Base-by-base conservation (phyloP, 805 yeast genomes). In the Pichia exigua region DNA sequence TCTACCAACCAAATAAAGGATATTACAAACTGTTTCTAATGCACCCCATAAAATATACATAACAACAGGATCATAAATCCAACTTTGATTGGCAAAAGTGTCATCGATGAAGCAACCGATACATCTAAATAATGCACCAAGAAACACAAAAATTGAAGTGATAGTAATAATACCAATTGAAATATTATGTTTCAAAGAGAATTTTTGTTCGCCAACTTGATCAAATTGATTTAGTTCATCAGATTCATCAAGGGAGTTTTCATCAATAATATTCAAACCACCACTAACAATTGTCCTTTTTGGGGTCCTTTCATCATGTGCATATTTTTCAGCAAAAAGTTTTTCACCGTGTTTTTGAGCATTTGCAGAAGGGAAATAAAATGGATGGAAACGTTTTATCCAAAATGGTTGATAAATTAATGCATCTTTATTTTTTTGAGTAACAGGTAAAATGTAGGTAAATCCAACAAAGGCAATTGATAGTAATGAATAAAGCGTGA, bases 341-440 rank as follows among this genome's bases (percentile, higher is more conserved):
- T 44, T 28, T 47, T 57, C 60, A 39, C 66, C 68, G 15, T 53
- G 53, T 21, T 68, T 68, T 10, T 75, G 70, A 1, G 88, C 80
- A 48, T 73, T 73, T 52, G 73, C 75, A 54, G 73, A 72, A 15
- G 82, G 83, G 66, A 73, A 85, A 65, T 85, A 86, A 47, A 71
- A 67, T 18, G 82, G 74, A 24, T 68, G 61, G 58, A 85, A 83
- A 6, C 80, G 74, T 63, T 82, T 81, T 60, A 86, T 81, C 94
- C 94, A 86, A 77, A 83, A 82, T 39, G 95, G 88, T 62, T 81
- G 87, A 63, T 79, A 85, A 46, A 77, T 61, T 58, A 77, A 74
- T 40, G 82, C 71, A 42, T 68, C 63, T 54, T 73, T 74, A 54
- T 79, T 80, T 40, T 66, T 69, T 35, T 68, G 53, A 8, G 86